Base-by-base conservation (phyloP, 2,329 filamentous ascomycete species). In the Sphaerulina populicola region DNA sequence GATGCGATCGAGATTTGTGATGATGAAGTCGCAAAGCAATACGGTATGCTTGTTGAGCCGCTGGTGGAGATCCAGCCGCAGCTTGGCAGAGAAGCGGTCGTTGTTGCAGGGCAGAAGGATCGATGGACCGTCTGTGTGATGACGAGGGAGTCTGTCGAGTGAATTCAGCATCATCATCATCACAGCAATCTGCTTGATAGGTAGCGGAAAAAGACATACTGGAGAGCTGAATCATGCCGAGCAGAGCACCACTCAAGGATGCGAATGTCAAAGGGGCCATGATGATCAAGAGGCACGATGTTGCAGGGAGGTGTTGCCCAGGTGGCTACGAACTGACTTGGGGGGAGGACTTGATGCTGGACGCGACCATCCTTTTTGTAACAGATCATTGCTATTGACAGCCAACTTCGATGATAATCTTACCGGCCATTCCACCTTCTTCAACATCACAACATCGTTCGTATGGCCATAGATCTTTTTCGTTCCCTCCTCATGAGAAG, bases 11-110 rank as follows among this genome's bases (percentile, higher is more conserved):
- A 41, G 11, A 10, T 27, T n/a, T 12, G n/a, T 18, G 18, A 18
- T 8, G 33, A 29, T 35, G 18, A 18, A 12, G 47, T 44, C 1
- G 47, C 30, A 15, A 49, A 49, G 40, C 47, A 49, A 21, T 49
- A 49, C 6, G 47, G 39, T 11, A 31, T 35, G 23, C 31, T 18
- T 18, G 18, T 49, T 21, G 29, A 37, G 18, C 47, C 40, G 27
- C 33, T 49, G 18, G 41, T 39, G 2, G 33, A 44, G n/a, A 49
- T 38, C 47, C 47, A 49, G 11, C 47, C 47, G 23, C 47, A 49
- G 8, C 30, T 15, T n/a, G 47, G 47, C 9, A 49, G 31, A 21
- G 40, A 44, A 9, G 40, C 29, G 31, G 40, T 39, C 4, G 40
- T 49, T n/a, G 47, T 44, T 10, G 40, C 27, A 21, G 47, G 29